A percentile compares a stretch with the other conserved stretches of the same genome.
phyloP scores from a whole-genome alignment of 148 eudicot genomes.

The Polygonum aviculare region DNA sequence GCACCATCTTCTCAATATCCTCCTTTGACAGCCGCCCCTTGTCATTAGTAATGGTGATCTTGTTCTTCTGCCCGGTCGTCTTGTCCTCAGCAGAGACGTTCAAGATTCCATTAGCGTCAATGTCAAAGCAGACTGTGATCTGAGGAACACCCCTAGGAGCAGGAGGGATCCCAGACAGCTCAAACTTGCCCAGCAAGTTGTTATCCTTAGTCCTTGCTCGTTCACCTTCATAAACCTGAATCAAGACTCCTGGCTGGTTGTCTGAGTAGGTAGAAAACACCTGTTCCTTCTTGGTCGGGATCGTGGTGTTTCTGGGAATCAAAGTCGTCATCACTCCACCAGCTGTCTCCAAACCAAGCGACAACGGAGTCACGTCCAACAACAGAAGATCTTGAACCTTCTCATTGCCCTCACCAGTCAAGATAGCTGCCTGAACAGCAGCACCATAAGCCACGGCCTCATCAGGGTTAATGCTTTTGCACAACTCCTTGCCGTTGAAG shows the following conservation, averaged over 20 bases:
- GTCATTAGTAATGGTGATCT: constrained; percentile 11
- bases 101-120: constrained; percentile 8
- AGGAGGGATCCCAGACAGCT: constrained; percentile 2
- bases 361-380: constrained; percentile 3
- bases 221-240: constrained; percentile 13
- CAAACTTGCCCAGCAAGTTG: constrained; percentile 13
- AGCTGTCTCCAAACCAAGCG: constrained; percentile 11
- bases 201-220: constrained; percentile 12
- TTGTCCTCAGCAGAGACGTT: constrained; percentile 14
- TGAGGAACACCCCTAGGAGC: constrained; percentile 9
- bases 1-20: constrained; percentile 13
- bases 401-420: constrained; percentile 1
- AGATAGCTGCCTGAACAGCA: constrained; percentile 7
- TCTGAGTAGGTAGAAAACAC: constrained; percentile 13
- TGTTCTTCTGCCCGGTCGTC: constrained; percentile 13
- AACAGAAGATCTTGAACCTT: constrained; percentile 3
- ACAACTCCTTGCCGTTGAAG: constrained; percentile 12
- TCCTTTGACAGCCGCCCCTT: constrained; percentile 8
- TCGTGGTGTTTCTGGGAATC: constrained; percentile 5
- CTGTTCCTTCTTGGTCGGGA: constrained; percentile 11
- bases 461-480: constrained; percentile 15
- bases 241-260: constrained; percentile 11
- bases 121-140: constrained; percentile 5
- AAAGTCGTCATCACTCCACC: constrained; percentile 12
- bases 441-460: constrained; percentile 13